phyloP scores from a whole-genome alignment of 116 monocot species.

The Dioscorea cayenensis region DNA sequence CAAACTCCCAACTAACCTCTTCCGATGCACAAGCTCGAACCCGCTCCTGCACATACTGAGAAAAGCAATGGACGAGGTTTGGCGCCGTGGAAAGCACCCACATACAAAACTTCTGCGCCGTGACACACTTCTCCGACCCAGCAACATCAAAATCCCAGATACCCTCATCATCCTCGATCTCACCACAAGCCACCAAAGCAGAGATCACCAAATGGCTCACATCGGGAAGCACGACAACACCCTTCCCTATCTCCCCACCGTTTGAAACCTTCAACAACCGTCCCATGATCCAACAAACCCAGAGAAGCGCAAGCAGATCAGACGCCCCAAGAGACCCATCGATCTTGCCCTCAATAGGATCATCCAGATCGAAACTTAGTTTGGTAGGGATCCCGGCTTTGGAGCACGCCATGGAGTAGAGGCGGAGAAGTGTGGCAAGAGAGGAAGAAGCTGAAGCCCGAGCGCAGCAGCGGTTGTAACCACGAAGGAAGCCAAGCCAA shows the following conservation, averaged over 20 bases:
- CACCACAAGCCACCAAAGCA: constrained; percentile 34
- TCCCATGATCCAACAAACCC: constrained; percentile 76
- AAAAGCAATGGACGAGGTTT: constrained; percentile 46
- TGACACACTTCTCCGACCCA: constrained; percentile 26
- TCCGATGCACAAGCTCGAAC: constrained; percentile 31
- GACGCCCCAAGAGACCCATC: constrained; percentile 28
- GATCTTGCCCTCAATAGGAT: constrained; percentile 37
- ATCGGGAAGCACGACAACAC: constrained; percentile 49
- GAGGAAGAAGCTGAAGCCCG: constrained; percentile 48
- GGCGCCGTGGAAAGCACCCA: constrained; percentile 62
- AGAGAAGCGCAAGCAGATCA: constrained; percentile 59
- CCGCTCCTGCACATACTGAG: constrained; percentile 42
- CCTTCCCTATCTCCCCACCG: constrained; percentile 6
- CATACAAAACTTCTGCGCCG: constrained; percentile 45
- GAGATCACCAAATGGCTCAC: constrained; percentile 62
- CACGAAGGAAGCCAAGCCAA: constrained; percentile 63
- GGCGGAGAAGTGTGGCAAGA: constrained; percentile 30
- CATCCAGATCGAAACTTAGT: constrained; percentile 40
- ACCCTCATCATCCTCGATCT: constrained; percentile 28
- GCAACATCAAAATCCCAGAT: constrained; percentile 31
- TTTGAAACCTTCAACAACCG: constrained; percentile 18
- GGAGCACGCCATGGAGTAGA: constrained; percentile 33
- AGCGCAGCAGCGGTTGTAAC: constrained; percentile 71
- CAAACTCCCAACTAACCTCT: constrained; percentile 28
- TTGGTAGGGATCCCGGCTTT: constrained; percentile 17